Base-by-base conservation (phyloP, 2,329 filamentous ascomycete genomes). In the Alternaria viburni region DNA sequence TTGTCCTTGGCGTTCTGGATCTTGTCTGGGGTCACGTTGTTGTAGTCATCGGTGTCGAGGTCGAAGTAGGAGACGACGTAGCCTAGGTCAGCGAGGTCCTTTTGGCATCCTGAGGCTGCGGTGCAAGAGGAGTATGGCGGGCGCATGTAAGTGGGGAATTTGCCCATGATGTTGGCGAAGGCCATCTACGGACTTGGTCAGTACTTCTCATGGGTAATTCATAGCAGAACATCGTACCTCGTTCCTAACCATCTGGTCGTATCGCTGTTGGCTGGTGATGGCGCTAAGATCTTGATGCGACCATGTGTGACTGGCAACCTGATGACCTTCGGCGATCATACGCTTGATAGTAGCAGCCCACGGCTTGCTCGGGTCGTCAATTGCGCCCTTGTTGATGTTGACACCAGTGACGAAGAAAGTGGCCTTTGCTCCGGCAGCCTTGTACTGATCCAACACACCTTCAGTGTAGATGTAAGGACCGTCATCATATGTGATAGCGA, bases 401-500 rank as follows among this genome's bases (percentile, higher is more conserved):
- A 82, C 86, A 10, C 86, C 86, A 6, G 85, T 88, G 60, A 91
- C 81, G 74, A 91, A 91, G 77, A 92, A 91, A 0, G 90, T 91
- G 0, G 88, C 89, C 66, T 87, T 89, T 23, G 87, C 88, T n/a
- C 83, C 79, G 67, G 89, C 63, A 9, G 51, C 87, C 17, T 79
- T 80, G 26, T 91, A 82, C 57, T 88, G 81, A 70, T 90, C 86
- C 8, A 91, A 82, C 8, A 91, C 83, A 58, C 87, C 84, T 30
- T 80, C 79, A 1, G 89, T 91, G 75, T 89, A 91, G 36, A 83
- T 79, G 66, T 87, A 78, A 19, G 89, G 89, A 0, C 89, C 89
- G 71, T 91, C 89, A 69, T 91, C 89, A 64, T 87, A 91, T 0
- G 89, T 91, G 55, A 91, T 80, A 13, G 89, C 89, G 67, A 91